Base-by-base conservation (phyloP, 495 filamentous ascomycete species). In the Talaromyces borbonicus region DNA sequence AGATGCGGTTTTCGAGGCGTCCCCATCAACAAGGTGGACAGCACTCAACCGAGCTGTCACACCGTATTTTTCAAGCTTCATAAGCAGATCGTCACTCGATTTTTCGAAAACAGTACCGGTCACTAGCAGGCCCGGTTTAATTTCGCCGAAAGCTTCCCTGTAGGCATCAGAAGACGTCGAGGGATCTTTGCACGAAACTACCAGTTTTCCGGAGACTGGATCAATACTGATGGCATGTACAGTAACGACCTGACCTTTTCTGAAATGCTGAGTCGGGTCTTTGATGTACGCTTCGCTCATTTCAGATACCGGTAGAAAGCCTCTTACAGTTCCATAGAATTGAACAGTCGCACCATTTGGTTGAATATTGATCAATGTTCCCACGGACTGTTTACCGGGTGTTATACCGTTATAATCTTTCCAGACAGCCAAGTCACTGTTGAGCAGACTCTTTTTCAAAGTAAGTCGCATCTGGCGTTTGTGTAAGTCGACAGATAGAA, bases 261-360 rank as follows among this genome's bases (percentile, higher is more conserved):
- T 78, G 65, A 98, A 98, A 58, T 98, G 90, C 54, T 92, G 78
- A 33, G 73, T 77, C 5, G 90, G 87, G 56, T 95, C 84, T 54
- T 84, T 76, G 52, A 98, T 95, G 60, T 81, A 96, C 11, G 89
- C 85, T 57, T 96, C 93, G 59, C 90, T 95, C 93, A 98, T 97
- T 58, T 98, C 90, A 2, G 85, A 84, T 2, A 93, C 79, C 1
- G 92, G 90, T 46, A 98, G 74, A 64, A 90, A 97, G 8, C 80
- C 93, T 38, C 78, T 75, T 30, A 96, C 66, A 7, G 70, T 62
- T 18, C 88, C 87, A 56, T 90, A 97, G 68, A 96, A 98, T 53
- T 95, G 89, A 40, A 97, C 85, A 16, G 93, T 77, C 9, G 90
- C 92, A 47, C 92, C 93, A 51, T 78, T 76, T 16, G 72, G 57